A percentile compares a stretch with the other conserved stretches of the same genome.
Conservation (phyloP, 2,329 filamentous ascomycete species). For the Curvularia sp. region DNA sequence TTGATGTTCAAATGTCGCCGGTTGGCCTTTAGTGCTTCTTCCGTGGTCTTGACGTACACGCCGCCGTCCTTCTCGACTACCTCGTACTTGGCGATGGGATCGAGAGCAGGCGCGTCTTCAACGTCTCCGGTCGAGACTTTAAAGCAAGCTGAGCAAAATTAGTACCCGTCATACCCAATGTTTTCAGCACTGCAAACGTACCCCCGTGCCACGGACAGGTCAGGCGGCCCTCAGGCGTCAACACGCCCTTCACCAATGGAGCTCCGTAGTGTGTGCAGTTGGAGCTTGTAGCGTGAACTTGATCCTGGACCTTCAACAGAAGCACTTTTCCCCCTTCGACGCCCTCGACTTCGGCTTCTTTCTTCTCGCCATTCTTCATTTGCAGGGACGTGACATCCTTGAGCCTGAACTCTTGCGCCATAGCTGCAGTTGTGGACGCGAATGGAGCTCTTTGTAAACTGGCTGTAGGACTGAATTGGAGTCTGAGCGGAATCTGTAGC, state of each 20-base stretch:
- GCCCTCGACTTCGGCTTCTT: conserved; percentile 89
- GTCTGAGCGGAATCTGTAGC: conserved; percentile 31
- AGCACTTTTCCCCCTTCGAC: conserved; percentile 86
- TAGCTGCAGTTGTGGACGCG: conserved; percentile 42
- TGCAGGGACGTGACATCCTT: conserved; percentile 78
- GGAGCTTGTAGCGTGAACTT: conserved; percentile 79
- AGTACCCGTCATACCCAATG: conserved; percentile 6
- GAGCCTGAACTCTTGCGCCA: conserved; percentile 65
- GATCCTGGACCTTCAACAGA: conserved; percentile 77
- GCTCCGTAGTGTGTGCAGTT: conserved; percentile 94
- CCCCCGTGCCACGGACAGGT: conserved; percentile 98
- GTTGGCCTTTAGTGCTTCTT: conserved; percentile 77
- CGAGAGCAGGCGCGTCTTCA: conserved; percentile 90
- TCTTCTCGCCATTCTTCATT: conserved; percentile 81
- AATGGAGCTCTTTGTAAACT: conserved; percentile 33
- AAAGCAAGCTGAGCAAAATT: conserved; percentile 76
- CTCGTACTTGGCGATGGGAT: conserved; percentile 83
- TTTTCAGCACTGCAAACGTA: conserved; percentile 45
- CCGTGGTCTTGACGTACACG: conserved; percentile 84
- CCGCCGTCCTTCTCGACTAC: conserved; percentile 80
- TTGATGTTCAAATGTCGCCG: conserved; percentile 76
- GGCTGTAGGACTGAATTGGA: conserved; percentile 25
- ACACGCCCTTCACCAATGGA: conserved; percentile 82
- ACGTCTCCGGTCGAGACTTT: conserved; percentile 88
- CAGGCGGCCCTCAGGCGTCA: conserved; percentile 80